Evolutionary conservation across 2,329 filamentous ascomycete genomes (phyloP).

Genomic region (Xylaria hypoxylon): DNA sequence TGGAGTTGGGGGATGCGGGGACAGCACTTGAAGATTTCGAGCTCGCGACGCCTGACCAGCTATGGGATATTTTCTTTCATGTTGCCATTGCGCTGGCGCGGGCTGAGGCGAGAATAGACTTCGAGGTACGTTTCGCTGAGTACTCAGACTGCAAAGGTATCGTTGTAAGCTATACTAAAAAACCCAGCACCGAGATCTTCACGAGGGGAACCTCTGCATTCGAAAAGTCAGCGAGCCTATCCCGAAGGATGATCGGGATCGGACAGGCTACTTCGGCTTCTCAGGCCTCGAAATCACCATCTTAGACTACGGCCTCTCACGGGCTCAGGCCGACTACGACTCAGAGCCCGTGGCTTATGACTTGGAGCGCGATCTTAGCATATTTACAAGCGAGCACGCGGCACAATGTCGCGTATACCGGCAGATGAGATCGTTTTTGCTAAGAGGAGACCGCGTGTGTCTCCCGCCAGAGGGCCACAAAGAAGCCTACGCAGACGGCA

Average conservation of each 20-base stretch:
- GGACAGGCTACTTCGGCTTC: constrained; percentile 62
- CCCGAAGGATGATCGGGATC: constrained; percentile 48
- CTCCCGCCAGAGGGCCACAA: constrained; percentile 61
- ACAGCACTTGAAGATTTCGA: constrained; percentile 68
- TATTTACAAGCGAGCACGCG: constrained; percentile 71
- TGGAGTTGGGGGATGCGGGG: constrained; percentile 73
- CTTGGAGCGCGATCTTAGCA: constrained; percentile 68
- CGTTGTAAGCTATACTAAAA: constrained; percentile 30
- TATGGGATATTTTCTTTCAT: constrained; percentile 74
- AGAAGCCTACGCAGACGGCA: constrained; percentile 59
- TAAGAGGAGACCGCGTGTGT: constrained; percentile 63
- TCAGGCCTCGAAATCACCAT: constrained; percentile 74
- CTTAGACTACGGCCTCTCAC: constrained; percentile 73
- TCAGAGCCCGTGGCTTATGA: constrained; percentile 64
- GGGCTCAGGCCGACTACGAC: constrained; percentile 59
- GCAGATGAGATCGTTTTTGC: constrained; percentile 69
- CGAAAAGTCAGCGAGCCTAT: constrained; percentile 55
- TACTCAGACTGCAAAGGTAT: constrained; percentile 62
- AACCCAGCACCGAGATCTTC: constrained; percentile 70
- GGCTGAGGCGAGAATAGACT: constrained; percentile 68
- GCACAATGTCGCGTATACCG: constrained; percentile 72
- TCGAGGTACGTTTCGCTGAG: constrained; percentile 62
- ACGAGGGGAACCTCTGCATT: constrained; percentile 74
- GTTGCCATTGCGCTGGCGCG: constrained; percentile 70
- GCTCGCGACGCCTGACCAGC: constrained; percentile 60